Conservation (phyloP, 148 eudicot genomes). For the Limonium bicolor region DNA sequence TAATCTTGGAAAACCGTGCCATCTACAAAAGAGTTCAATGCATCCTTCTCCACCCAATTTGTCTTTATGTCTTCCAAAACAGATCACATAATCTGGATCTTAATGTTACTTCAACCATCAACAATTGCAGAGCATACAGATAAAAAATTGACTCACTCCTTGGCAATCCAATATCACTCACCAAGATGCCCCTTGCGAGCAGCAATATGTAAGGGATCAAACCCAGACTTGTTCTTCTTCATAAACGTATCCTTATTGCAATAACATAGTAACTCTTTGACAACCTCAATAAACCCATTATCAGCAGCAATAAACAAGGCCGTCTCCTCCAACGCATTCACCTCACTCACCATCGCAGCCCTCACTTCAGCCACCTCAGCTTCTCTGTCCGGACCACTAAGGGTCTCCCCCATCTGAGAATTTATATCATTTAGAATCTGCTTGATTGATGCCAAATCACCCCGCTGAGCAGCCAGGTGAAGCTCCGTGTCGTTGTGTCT, state of each 20-base stretch:
- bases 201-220: slow-evolving; percentile 68
- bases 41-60: too few species aligned
- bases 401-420: slow-evolving; percentile 43
- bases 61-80: too few species aligned
- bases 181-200: slow-evolving; percentile 64
- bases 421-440: slow-evolving; percentile 48
- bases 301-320: slow-evolving; percentile 54
- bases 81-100: too few species aligned
- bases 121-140: too few species aligned
- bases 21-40: too few species aligned
- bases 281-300: slow-evolving; percentile 53
- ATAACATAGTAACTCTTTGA: slow-evolving; percentile 57
- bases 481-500: slow-evolving; percentile 70
- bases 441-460: slow-evolving; percentile 54
- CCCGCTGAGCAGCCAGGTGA: slow-evolving; percentile 70
- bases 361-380: slow-evolving; percentile 49
- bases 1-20: too few species aligned
- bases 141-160: too few species aligned
- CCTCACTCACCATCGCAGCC: slow-evolving; percentile 56
- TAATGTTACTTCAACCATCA: too few species aligned
- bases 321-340: slow-evolving; percentile 65
- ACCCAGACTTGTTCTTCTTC: slow-evolving; percentile 38
- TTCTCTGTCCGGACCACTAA: slow-evolving; percentile 53
- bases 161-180: too few species aligned
- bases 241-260: slow-evolving; percentile 34